Evolutionary conservation across 2,329 filamentous ascomycete species (phyloP).

Genomic region (Penicillium sp.): DNA sequence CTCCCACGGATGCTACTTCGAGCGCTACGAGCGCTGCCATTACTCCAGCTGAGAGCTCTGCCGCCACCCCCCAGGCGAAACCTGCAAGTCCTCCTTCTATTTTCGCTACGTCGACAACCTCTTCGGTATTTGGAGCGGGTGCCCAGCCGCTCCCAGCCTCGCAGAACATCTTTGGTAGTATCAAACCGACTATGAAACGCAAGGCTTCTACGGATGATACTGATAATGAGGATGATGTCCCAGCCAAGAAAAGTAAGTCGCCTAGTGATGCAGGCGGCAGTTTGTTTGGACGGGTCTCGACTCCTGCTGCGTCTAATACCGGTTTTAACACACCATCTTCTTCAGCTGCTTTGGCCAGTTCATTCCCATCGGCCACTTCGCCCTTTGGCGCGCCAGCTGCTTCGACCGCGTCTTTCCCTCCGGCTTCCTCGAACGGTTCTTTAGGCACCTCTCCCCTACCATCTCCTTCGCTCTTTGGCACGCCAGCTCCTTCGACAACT

Average conservation of each 20-base stretch:
- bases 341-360: neutral
- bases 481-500: neutral
- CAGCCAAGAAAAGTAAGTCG: slow-evolving; percentile 23
- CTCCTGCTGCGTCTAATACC: neutral
- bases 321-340: neutral
- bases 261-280: slow-evolving; percentile 30
- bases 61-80: neutral
- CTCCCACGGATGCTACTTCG: neutral
- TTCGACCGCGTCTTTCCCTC: neutral
- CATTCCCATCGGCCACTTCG: too few relatives aligned
- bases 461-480: too few relatives aligned
- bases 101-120: slow-evolving; percentile 12
- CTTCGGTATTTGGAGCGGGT: slow-evolving; percentile 30
- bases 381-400: too few relatives aligned
- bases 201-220: slow-evolving; percentile 17
- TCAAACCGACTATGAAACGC: slow-evolving; percentile 24
- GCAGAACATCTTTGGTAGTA: slow-evolving; percentile 38
- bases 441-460: too few relatives aligned
- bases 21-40: too few relatives aligned
- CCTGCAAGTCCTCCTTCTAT: neutral
- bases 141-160: slow-evolving; percentile 26
- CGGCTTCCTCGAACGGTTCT: neutral
- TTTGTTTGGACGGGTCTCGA: slow-evolving; percentile 34
- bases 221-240: slow-evolving; percentile 26
- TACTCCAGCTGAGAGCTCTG: neutral